phyloP scores from a whole-genome alignment of 2,329 filamentous ascomycete species.

The Fusarium tjaetaba region DNA sequence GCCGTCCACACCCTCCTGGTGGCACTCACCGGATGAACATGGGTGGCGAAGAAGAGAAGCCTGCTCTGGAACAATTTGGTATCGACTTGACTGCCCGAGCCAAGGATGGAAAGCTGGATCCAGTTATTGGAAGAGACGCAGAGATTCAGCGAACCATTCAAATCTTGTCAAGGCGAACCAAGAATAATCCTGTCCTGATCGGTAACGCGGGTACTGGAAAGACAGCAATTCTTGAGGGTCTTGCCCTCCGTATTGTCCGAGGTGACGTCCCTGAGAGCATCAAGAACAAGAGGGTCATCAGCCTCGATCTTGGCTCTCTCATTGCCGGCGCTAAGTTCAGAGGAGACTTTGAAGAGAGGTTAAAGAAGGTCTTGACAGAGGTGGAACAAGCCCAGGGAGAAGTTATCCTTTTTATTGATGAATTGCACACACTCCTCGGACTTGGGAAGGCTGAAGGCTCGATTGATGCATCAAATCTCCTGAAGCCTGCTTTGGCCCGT shows the following conservation, averaged over 20 bases:
- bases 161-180: conserved; percentile 89
- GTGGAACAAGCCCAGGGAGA: conserved; percentile 89
- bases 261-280: conserved; percentile 96
- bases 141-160: conserved; percentile 97
- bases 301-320: conserved; percentile 87
- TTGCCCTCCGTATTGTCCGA: conserved; percentile 88
- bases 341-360: conserved; percentile 93
- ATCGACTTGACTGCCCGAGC: conserved; percentile 89
- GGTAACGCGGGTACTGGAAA: conserved; percentile 92
- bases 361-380: conserved; percentile 91
- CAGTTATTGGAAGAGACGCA: conserved; percentile 90
- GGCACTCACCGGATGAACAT: conserved; percentile 96
- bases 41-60: conserved; percentile 78
- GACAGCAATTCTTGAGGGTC: conserved; percentile 89
- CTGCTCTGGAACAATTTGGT: conserved; percentile 90
- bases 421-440: conserved; percentile 89
- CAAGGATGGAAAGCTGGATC: conserved; percentile 89
- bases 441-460: conserved; percentile 95
- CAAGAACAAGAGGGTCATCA: conserved; percentile 91
- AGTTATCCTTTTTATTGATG: conserved; percentile 95
- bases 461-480: conserved; percentile 93
- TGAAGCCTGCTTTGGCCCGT: conserved; percentile 92
- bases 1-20: conserved; percentile 85
- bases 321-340: conserved; percentile 96
- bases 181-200: conserved; percentile 96